phyloP scores from a whole-genome alignment of 202 grass and related monocot genomes.

The Setaria viridis region DNA sequence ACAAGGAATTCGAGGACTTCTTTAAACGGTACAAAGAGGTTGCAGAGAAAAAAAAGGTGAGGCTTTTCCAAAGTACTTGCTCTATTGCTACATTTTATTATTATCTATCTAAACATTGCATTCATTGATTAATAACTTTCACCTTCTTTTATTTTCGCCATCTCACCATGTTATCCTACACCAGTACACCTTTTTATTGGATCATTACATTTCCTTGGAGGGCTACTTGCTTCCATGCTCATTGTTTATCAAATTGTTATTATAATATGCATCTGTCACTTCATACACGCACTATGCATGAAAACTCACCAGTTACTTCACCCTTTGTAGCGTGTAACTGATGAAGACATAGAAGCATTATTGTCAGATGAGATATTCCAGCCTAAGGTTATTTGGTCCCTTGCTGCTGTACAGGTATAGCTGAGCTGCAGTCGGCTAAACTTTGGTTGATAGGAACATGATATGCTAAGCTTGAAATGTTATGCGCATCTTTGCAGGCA shows the following conservation, averaged over 20 bases:
- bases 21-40: slow-evolving; percentile 99
- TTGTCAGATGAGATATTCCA: slow-evolving; percentile 97
- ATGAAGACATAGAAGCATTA: slow-evolving; percentile 94
- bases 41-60: slow-evolving; percentile 98
- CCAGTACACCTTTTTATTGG: neutral
- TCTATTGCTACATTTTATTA: slow-evolving; percentile 26
- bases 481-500: slow-evolving; percentile 46
- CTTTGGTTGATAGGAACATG: slow-evolving; percentile 17
- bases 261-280: neutral
- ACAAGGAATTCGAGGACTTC: slow-evolving; percentile 92
- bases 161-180: neutral
- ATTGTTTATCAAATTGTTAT: neutral
- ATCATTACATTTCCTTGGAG: neutral
- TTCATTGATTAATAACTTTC: slow-evolving; percentile 14
- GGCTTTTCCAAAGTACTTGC: neutral
- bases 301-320: slow-evolving; percentile 36
- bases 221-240: neutral
- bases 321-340: slow-evolving; percentile 72
- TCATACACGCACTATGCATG: slow-evolving; percentile 15
- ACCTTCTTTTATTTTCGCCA: neutral
- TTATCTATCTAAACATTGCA: slow-evolving; percentile 6
- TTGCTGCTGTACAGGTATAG: slow-evolving; percentile 85
- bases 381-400: slow-evolving; percentile 89
- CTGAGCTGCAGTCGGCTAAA: neutral
- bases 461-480: slow-evolving; percentile 5